Base-by-base conservation (phyloP, 306 rosid genomes). In the Pyrus betulifolia region DNA sequence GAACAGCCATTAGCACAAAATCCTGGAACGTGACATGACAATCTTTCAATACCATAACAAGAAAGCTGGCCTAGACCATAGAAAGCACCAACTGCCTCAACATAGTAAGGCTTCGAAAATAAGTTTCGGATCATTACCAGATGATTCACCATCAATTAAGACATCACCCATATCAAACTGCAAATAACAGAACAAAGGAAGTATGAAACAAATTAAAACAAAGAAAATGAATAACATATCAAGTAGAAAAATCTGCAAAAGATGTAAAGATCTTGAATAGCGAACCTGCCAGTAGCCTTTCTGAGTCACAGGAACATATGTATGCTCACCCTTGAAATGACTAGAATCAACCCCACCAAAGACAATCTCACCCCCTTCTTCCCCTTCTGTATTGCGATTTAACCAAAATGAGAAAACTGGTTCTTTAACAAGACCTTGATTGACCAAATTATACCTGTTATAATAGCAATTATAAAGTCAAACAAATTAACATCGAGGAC, bases 271-370 rank as follows among this genome's bases (percentile, higher is more conserved):
- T 63, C 54, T 61, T 61, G 28, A 22, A 42, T 70, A 51, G 22
- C 76, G 28, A 74, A 90, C 96, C 96, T 93, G 94, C 98, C 96
- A 93, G 73, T 93, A 93, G 67, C 94, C 95, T 66, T 89, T 83
- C 19, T 81, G 75, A 8, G 95, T 84, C 79, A 93, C 85, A 7
- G 98, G 98, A 71, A 86, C 96, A 89, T 86, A 93, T 54, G 96
- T 89, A 68, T 93, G 98, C 63, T 89, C 87, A 69, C 98, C 96
- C 82, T 74, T 84, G 77, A 75, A 85, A 84, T 88, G 98, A 76
- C 81, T 57, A 72, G 88, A 70, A 76, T 87, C 91, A 45, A 87
- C 86, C 73, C 91, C 91, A 74, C 90, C 90, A 76, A 86, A 86
- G 23, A 86, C 84, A 70, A 86, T 82, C 68, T 86, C 90, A 77